A percentile compares a stretch with the other conserved stretches of the same genome.
Evolutionary conservation across 257 asterid species (phyloP).

Genomic region (Penstemon davidsonii): DNA sequence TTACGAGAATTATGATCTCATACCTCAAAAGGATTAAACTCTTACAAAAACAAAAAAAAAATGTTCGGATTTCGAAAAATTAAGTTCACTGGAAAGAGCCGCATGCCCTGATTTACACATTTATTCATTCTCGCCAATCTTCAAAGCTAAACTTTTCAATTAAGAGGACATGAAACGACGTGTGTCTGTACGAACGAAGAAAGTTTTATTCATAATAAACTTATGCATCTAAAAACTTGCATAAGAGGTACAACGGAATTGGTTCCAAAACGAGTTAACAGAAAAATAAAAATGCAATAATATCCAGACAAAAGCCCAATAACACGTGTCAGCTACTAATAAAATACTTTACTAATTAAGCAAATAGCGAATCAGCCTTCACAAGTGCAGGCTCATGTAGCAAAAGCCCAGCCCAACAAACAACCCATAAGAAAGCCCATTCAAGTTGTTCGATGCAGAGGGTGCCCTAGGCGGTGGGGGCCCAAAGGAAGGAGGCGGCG

Average conservation of each 20-base stretch:
- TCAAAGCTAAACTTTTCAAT: too few relatives aligned
- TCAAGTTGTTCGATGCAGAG: conserved; percentile 28
- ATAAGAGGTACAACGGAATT: not conserved
- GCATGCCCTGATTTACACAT: too few relatives aligned
- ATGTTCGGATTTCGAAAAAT: too few relatives aligned
- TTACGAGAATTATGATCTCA: too few relatives aligned
- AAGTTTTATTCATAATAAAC: not conserved
- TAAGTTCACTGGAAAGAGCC: too few relatives aligned
- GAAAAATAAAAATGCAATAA: not conserved
- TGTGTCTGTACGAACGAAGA: too few relatives aligned
- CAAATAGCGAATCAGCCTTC: not conserved
- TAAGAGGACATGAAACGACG: too few relatives aligned
- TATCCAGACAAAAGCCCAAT: not conserved
- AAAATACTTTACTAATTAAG: not conserved
- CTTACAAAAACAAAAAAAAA: too few relatives aligned
- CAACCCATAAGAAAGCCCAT: conserved; percentile 20
- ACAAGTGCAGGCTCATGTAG: conserved; percentile 22
- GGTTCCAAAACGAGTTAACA: not conserved
- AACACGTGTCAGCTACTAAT: not conserved
- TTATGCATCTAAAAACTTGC: not conserved
- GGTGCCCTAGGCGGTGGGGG: conserved; percentile 29
- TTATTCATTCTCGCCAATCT: too few relatives aligned
- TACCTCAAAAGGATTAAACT: too few relatives aligned
- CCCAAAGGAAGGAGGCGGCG: not conserved
- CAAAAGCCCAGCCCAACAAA: conserved; percentile 26